These are phyloP conservation scores for Haplosporangium sp. DNA, from an alignment of 371 early-diverging fungal genomes.

Conservation along the genomic window DNA sequence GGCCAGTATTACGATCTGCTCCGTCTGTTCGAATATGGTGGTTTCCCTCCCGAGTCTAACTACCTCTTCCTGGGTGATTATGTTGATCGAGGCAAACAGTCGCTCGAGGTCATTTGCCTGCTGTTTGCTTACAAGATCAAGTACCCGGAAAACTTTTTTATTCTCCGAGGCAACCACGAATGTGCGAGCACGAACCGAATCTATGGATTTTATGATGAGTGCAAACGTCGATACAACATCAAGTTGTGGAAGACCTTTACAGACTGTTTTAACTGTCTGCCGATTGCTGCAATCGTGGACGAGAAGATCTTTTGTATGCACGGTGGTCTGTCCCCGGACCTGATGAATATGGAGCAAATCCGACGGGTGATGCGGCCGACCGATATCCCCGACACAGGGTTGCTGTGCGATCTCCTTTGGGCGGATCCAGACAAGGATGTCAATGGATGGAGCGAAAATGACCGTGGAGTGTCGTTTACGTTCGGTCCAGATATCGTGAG, in stretches of 20 bases:
- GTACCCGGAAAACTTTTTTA: conserved; percentile 93
- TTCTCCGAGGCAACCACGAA: conserved; percentile 98
- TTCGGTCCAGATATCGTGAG: conserved; percentile 91
- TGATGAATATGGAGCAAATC: conserved; percentile 90
- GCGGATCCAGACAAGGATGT: conserved; percentile 93
- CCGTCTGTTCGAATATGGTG: conserved; percentile 87
- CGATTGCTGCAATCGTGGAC: conserved; percentile 94
- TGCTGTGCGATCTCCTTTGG: conserved; percentile 96
- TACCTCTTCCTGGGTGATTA: conserved; percentile 97
- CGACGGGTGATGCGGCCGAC: conserved; percentile 93
- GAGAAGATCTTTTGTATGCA: conserved; percentile 97
- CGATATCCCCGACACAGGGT: conserved; percentile 93
- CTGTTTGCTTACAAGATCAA: conserved; percentile 96
- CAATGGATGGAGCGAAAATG: conserved; percentile 89
- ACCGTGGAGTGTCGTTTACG: conserved; percentile 92
- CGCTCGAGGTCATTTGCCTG: conserved; percentile 94
- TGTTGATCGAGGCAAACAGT: conserved; percentile 97
- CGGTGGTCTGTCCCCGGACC: conserved; percentile 94
- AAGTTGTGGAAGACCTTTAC: conserved; percentile 95
- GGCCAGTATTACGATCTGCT: conserved; percentile 94
- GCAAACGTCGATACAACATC: conserved; percentile 93
- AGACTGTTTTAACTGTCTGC: conserved; percentile 93
- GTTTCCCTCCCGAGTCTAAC: conserved; percentile 89
- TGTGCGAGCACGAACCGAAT: conserved; percentile 95
- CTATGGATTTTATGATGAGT: conserved; percentile 99